Evolutionary conservation across 2,329 filamentous ascomycete genomes (phyloP), one percentile per base, ranked within the genome.

Genomic region (Rhynchosporium secalis): DNA sequence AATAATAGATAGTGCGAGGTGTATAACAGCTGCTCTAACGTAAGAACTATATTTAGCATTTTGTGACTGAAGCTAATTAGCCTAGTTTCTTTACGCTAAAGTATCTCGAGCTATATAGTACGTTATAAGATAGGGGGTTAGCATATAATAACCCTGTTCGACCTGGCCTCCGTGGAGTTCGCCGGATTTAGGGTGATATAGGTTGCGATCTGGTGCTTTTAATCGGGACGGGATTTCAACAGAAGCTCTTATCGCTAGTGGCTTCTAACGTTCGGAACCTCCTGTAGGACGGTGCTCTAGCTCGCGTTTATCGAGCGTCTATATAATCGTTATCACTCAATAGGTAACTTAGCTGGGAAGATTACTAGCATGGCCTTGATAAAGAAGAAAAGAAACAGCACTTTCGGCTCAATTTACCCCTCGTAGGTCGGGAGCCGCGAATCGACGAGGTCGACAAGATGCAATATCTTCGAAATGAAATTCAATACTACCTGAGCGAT

Each of bases 41-140:
- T 67, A 62, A 64, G 60, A 58, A 15, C 26, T 15, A n/a, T n/a
- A n/a, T 13, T 48, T 12, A 9, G 9, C 55, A n/a, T 49, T 36
- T 58, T 40, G 41, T 46, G n/a, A 45, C 20, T 31, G 40, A 36
- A 8, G 38, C 59, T 64, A 31, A 61, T 56, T 5, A 55, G 28
- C 36, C 13, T 29, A 71, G 67, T 45, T 65, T 61, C n/a, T 71
- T 70, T 36, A 66, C 61, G 52, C 58, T 67, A 9, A 66, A 65
- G 29, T 26, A 52, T 43, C 65, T 71, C 29, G 10, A 36, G 2
- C 51, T 46, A 43, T 61, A 66, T 55, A 60, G 64, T 33, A 65
- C 66, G 26, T 68, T 70, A 38, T 59, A 71, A 62, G 67, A 72
- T 56, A 62, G 67, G 8, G 68, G 62, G 3, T 46, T 71, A 12